These are phyloP conservation scores for Antitrichia curtipendula DNA, from an alignment of 225 moss, liverwort and hornwort species.

Conservation along the genomic window DNA sequence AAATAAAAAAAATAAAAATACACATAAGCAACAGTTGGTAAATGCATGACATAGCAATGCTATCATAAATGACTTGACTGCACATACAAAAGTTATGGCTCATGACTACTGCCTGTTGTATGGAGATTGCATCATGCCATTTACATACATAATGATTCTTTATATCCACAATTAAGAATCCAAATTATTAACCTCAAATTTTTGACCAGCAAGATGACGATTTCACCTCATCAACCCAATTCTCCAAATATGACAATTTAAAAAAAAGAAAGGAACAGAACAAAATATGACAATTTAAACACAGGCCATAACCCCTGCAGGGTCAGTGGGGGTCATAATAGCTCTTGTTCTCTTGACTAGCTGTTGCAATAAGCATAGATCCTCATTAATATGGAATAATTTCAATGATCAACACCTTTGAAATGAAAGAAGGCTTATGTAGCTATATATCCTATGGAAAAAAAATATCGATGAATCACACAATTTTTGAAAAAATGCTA, in stretches of 20 bases:
- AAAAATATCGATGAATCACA: accelerated
- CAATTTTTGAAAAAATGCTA: too few relatives aligned
- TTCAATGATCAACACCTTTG: accelerated
- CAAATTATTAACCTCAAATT: neutral
- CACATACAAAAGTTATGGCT: too few relatives aligned
- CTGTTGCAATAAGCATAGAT: too few relatives aligned
- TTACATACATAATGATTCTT: neutral
- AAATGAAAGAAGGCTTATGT: too few relatives aligned
- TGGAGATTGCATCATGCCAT: neutral
- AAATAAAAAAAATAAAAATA: too few relatives aligned
- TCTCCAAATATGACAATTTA: neutral
- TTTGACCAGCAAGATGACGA: neutral
- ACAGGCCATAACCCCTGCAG: too few relatives aligned
- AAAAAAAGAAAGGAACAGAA: too few relatives aligned
- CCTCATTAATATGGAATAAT: accelerated
- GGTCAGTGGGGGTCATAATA: too few relatives aligned
- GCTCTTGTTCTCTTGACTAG: too few relatives aligned
- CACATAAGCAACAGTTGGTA: too few relatives aligned
- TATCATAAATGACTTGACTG: neutral
- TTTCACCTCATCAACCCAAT: neutral
- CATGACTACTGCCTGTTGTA: neutral
- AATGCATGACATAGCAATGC: neutral
- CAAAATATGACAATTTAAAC: too few relatives aligned
- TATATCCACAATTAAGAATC: neutral
- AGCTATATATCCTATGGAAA: too few relatives aligned